phyloP scores from a whole-genome alignment of 2,329 filamentous ascomycete species.

The Chaetoscypha palmicola region DNA sequence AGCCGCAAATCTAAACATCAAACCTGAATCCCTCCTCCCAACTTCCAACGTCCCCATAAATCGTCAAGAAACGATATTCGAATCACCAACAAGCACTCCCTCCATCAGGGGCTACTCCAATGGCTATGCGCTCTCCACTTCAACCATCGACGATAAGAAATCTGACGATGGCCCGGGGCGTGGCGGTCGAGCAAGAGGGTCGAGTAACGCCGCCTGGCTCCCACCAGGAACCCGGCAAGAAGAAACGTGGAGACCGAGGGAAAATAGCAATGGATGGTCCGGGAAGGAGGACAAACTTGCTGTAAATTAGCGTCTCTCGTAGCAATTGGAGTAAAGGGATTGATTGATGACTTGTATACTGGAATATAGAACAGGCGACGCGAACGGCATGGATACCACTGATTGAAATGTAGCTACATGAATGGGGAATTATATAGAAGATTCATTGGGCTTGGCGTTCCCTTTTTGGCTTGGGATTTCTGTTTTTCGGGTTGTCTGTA shows the following conservation, averaged over 20 bases:
- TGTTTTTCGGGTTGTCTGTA: no score
- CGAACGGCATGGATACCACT: no score
- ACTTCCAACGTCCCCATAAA: constrained; percentile 18
- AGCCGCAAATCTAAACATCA: constrained; percentile 57
- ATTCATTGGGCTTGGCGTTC: no score
- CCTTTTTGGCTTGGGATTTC: no score
- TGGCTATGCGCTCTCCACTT: constrained; percentile 35
- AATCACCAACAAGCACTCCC: constrained; percentile 28
- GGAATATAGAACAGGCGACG: no score
- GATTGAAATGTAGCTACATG: no score
- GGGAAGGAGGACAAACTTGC: constrained; percentile 3
- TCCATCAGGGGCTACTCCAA: constrained; percentile 37
- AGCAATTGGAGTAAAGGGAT: not conserved
- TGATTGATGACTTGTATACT: no score
- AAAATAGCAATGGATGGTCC: constrained; percentile 2
- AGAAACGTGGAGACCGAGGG: constrained; percentile 61
- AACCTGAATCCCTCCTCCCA: constrained; percentile 28
- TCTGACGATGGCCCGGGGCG: constrained; percentile 44
- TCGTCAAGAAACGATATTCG: constrained; percentile 24
- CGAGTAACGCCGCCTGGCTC: constrained; percentile 54
- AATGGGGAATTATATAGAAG: no score
- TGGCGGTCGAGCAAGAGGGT: constrained; percentile 41
- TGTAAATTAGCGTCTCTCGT: constrained; percentile 7
- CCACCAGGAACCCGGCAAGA: constrained; percentile 78
- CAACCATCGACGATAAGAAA: constrained; percentile 23